Evolutionary conservation across 2,329 filamentous ascomycete species (phyloP).

Genomic region (Pseudogymnoascus sp.): DNA sequence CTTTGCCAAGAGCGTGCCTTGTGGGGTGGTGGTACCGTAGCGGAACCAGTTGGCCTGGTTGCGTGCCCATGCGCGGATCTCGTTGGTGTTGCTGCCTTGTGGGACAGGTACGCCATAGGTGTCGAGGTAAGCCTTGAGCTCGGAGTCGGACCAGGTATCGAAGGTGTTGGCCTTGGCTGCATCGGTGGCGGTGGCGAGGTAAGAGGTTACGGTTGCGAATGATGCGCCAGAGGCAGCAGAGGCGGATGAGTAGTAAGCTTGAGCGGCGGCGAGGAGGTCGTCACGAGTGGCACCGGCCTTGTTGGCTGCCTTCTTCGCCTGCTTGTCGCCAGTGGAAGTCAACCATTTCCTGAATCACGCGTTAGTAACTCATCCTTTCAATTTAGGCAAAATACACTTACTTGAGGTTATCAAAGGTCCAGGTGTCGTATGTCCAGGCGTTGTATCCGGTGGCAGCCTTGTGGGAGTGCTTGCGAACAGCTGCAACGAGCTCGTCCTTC

Average conservation of each 20-base stretch:
- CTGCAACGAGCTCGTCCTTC: conserved; percentile 62
- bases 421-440: conserved; percentile 73
- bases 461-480: conserved; percentile 65
- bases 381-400: conserved; percentile 24
- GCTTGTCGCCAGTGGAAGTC: conserved; percentile 40
- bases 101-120: conserved; percentile 55
- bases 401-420: conserved; percentile 62
- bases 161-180: conserved; percentile 58
- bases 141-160: conserved; percentile 58
- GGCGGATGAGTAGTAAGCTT: conserved; percentile 50
- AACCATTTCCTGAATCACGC: conserved; percentile 35
- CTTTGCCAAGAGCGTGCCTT: conserved; percentile 57
- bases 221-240: conserved; percentile 47
- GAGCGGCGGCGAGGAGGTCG: conserved; percentile 60
- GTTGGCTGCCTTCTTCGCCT: conserved; percentile 50
- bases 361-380: neutral
- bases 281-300: conserved; percentile 60
- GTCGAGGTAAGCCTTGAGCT: conserved; percentile 72
- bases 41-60: conserved; percentile 69
- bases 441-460: conserved; percentile 59
- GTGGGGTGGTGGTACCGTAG: conserved; percentile 61
- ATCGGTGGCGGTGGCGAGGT: conserved; percentile 56
- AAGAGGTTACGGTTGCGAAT: conserved; percentile 63
- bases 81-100: conserved; percentile 38
- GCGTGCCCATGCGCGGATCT: conserved; percentile 61